Evolutionary conservation across 2,329 filamentous ascomycete genomes (phyloP), one percentile per base, ranked within the genome.

Genomic region (Penicillium palitans): DNA sequence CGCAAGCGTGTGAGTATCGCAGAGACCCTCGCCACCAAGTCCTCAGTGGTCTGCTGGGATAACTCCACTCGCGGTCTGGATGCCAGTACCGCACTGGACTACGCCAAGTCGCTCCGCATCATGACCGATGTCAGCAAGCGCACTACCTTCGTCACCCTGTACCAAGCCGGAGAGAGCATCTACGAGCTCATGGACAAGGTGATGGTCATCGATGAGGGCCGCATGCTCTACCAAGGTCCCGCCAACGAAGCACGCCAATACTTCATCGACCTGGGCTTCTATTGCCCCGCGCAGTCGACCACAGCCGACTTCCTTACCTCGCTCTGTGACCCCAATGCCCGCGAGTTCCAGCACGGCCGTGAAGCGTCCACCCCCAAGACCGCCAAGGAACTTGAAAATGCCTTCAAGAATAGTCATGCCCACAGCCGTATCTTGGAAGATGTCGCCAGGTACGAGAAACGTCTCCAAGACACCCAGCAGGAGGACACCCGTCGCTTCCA

Each of bases 11-110:
- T 91, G 9, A 88, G 86, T 24, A 91, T 93, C 62, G 88, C 89
- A 1, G 90, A 93, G 74, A 90, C 88, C 0, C 76, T 93, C 24
- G 87, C 89, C 5, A 88, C 88, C 7, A 88, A 90, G 72, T 86
- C 86, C 0, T 86, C 87, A 0, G 87, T 93, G 1, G 85, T 90
- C 35, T 88, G 87, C 61, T 93, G 89, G 88, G 90, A 93, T 66
- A 93, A 93, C 72, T 88, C 85, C 0, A 93, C 90, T 0, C 81
- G 90, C 48, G 90, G 90, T n/a, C 78, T 93, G 0, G 90, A 95
- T 69, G 87, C 89, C 1, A 90, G 87, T 1, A 93, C 90, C 0
- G 90, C 90, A 5, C 79, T 93, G 5, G 90, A 93, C 68, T 93
- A 90, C 66, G 88, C 87, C 10, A 87, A 87, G 57, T 87, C 85